A percentile compares a stretch with the other conserved stretches of the same genome.
phyloP scores from a whole-genome alignment of 176 grass and related monocot species.

The Zea mays region Zm-B73-REFERENCE-NAM-5.0 NC_050101.1:134868501-134869000 shows the following conservation, averaged over 20 bases:
- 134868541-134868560: constrained; percentile 74
- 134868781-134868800: neutral
- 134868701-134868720: constrained; percentile 30
- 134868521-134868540: constrained; percentile 73
- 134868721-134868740: neutral
- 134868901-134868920: neutral
- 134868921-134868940: constrained; percentile 12
- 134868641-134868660: constrained; percentile 59
- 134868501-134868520: constrained; percentile 62
- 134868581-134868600: constrained; percentile 63
- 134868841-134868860: neutral
- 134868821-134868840: constrained; percentile 14
- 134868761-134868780: constrained; percentile 23
- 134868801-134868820: neutral
- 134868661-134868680: constrained; percentile 36
- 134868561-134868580: constrained; percentile 88
- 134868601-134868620: constrained; percentile 88
- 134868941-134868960: neutral
- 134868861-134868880: constrained; percentile 11
- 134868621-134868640: constrained; percentile 71
- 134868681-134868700: constrained; percentile 18
- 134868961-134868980: constrained; percentile 19
- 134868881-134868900: neutral
- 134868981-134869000: constrained; percentile 1
- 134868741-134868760: neutral